Percentiles rank a stretch among this genome's conserved stretches.
phyloP scores from a whole-genome alignment of 1,139 yeast species.

The Candida anutae region DNA sequence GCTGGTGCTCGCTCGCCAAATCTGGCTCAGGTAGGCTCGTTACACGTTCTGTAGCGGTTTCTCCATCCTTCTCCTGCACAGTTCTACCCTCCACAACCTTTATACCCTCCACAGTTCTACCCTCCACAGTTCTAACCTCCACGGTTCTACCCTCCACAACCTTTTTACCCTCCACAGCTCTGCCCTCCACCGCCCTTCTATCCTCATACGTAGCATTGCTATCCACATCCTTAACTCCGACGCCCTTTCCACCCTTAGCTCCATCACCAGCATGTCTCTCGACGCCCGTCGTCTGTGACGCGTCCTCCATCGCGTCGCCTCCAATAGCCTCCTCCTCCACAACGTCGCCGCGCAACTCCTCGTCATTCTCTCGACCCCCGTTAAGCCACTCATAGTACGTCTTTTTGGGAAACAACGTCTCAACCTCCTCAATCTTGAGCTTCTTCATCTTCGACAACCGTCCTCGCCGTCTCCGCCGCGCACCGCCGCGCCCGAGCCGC shows the following conservation, averaged over 20 bases:
- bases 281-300: neutral
- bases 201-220: neutral
- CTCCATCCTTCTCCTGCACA: neutral
- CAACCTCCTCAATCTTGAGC: slow-evolving; percentile 53
- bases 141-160: too few relatives aligned
- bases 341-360: slow-evolving; percentile 24
- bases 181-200: too few relatives aligned
- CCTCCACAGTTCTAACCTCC: too few relatives aligned
- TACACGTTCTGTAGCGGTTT: neutral
- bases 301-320: neutral
- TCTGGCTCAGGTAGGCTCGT: too few relatives aligned
- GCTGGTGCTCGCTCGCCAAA: too few relatives aligned
- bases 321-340: slow-evolving; percentile 24
- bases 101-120: too few relatives aligned
- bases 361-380: slow-evolving; percentile 44
- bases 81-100: too few relatives aligned
- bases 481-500: slow-evolving; percentile 1
- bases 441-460: slow-evolving; percentile 43
- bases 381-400: slow-evolving; percentile 56
- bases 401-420: slow-evolving; percentile 56
- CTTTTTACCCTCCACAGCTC: too few relatives aligned
- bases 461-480: slow-evolving; percentile 28
- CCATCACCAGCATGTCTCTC: too few relatives aligned
- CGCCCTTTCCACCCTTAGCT: too few relatives aligned
- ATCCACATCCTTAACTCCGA: neutral